A percentile compares a stretch with the other conserved stretches of the same genome.
Evolutionary conservation across 495 filamentous ascomycete genomes (phyloP).

Genomic region (Talaromyces ruber): DNA sequence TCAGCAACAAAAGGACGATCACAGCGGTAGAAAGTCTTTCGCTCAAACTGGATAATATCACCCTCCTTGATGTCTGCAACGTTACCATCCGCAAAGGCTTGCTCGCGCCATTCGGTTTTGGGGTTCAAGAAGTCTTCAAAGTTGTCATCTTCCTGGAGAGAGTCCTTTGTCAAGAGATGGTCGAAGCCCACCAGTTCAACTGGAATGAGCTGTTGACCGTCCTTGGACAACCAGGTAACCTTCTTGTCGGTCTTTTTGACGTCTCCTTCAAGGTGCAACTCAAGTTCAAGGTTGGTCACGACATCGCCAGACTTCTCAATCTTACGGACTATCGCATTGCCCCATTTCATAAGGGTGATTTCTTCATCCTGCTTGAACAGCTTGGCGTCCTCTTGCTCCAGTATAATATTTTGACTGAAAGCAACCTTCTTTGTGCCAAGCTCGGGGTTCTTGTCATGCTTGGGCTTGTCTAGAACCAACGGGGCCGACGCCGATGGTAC

Average conservation of each 20-base stretch:
- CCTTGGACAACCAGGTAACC: constrained; percentile 76
- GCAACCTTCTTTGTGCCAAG: constrained; percentile 79
- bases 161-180: constrained; percentile 86
- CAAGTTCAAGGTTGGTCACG: constrained; percentile 62
- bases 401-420: constrained; percentile 58
- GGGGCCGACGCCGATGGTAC: constrained; percentile 51
- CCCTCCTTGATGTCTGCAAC: constrained; percentile 65
- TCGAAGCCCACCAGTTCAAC: constrained; percentile 89
- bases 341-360: constrained; percentile 94
- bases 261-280: constrained; percentile 80
- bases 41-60: constrained; percentile 90
- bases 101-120: constrained; percentile 65
- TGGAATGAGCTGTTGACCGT: constrained; percentile 66
- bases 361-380: constrained; percentile 79
- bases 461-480: constrained; percentile 64
- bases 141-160: constrained; percentile 71
- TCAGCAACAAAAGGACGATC: constrained; percentile 51
- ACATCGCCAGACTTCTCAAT: constrained; percentile 49
- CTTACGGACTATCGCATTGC: constrained; percentile 78
- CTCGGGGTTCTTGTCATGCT: constrained; percentile 79
- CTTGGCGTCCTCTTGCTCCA: constrained; percentile 83
- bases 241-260: constrained; percentile 94
- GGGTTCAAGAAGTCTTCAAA: constrained; percentile 73
- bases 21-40: constrained; percentile 81
- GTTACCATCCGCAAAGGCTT: constrained; percentile 73